A percentile compares a stretch with the other conserved stretches of the same genome.
Evolutionary conservation across 306 rosid species (phyloP).

Genomic region (Vigna hirtella): DNA sequence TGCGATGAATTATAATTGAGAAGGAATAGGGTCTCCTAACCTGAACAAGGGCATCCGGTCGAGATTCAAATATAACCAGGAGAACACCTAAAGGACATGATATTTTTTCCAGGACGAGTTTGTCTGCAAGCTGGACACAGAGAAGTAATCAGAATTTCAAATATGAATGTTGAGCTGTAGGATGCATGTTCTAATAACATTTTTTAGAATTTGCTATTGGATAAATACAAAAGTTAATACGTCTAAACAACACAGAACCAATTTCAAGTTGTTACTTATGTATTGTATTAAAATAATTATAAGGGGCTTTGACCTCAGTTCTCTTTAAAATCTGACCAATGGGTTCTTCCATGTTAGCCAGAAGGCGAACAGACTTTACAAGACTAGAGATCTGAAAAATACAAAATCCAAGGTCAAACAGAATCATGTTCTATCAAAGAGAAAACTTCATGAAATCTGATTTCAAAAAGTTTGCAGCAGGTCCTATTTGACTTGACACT

Average conservation of each 20-base stretch:
- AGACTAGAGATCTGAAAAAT: conserved; percentile 70
- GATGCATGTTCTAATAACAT: conserved; percentile 2
- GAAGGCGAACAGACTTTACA: conserved; percentile 75
- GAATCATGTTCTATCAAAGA: conserved; percentile 11
- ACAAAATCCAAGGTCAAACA: conserved; percentile 36
- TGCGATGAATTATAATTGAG: conserved; percentile 4
- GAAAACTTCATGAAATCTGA: not conserved
- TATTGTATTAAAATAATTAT: conserved; percentile 18
- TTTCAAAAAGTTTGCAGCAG: not conserved
- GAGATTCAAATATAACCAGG: conserved; percentile 89
- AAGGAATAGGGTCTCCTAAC: conserved; percentile 48
- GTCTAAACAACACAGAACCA: not conserved
- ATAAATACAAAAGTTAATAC: not conserved
- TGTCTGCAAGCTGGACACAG: conserved; percentile 80
- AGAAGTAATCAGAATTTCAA: conserved; percentile 45
- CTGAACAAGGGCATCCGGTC: conserved; percentile 98
- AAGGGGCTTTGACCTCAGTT: conserved; percentile 67
- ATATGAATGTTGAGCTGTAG: conserved; percentile 20
- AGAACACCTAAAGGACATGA: conserved; percentile 91
- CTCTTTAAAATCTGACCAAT: conserved; percentile 74
- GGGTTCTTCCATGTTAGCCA: conserved; percentile 90
- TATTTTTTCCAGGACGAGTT: conserved; percentile 72
- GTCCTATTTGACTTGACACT: conserved; percentile 29
- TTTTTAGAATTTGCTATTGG: conserved; percentile 11
- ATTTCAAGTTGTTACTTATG: not conserved